Percentiles rank a stretch among this genome's conserved stretches.
phyloP scores from a whole-genome alignment of 192 early-diverging fungal genomes.

The Coemansia sp. region DNA sequence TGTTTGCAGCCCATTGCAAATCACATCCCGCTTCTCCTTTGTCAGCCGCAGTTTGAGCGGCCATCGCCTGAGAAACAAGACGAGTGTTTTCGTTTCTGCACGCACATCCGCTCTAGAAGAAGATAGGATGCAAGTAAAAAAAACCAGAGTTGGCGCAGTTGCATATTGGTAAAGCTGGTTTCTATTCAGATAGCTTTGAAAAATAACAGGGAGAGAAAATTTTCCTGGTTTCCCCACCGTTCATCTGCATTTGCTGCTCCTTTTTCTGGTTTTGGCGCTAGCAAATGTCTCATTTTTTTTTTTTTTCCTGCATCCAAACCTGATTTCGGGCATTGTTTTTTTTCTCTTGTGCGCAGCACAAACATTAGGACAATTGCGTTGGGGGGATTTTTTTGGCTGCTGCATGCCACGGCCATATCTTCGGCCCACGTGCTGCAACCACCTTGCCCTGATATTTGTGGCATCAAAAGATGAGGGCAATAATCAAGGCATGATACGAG shows the following conservation, averaged over 20 bases:
- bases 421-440: conserved; percentile 5
- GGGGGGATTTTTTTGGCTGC: background rate
- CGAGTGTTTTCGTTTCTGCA: background rate
- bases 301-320: background rate
- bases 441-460: background rate
- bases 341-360: background rate
- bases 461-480: background rate
- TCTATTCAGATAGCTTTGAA: background rate
- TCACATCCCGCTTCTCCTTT: background rate
- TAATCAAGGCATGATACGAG: background rate
- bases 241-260: background rate
- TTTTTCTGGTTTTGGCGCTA: background rate
- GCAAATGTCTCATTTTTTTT: background rate
- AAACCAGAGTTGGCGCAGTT: background rate
- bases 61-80: background rate
- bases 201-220: background rate
- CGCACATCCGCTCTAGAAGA: background rate
- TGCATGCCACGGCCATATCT: conserved; percentile 5
- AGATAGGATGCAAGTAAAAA: background rate
- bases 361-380: background rate
- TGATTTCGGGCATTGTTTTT: conserved; percentile 2
- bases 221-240: background rate
- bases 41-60: background rate
- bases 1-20: background rate
- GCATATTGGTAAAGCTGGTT: background rate